phyloP scores from a whole-genome alignment of 306 rosid species.

The Casuarina equisetifolia region DNA sequence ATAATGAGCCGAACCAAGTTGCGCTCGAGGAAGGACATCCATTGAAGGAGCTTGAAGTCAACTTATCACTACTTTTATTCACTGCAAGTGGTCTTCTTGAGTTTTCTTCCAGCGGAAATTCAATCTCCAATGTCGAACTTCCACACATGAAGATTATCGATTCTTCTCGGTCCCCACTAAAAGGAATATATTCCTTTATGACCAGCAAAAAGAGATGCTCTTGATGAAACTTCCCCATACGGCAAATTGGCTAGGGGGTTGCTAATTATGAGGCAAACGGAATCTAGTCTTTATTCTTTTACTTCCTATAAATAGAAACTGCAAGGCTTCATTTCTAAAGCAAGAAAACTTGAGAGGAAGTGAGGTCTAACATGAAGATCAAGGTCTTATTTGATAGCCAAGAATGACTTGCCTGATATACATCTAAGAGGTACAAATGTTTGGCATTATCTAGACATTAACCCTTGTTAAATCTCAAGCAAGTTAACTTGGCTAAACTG shows the following conservation, averaged over 20 bases:
- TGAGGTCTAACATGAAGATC: not conserved
- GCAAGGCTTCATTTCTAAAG: not conserved
- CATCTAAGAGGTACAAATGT: not conserved
- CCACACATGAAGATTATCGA: no score
- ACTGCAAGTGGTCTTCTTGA: no score
- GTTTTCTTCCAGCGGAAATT: no score
- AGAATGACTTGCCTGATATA: constrained; percentile 16
- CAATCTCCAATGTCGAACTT: not conserved
- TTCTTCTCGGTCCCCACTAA: no score
- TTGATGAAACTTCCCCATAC: not conserved
- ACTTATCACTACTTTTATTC: no score
- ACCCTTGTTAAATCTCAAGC: constrained; percentile 11
- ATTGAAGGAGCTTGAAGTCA: no score
- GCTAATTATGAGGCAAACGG: not conserved
- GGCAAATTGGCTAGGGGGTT: no score
- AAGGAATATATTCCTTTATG: not conserved
- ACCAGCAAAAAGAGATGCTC: not conserved
- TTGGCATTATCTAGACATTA: not conserved
- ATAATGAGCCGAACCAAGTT: no score
- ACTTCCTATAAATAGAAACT: no score
- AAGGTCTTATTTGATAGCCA: no score
- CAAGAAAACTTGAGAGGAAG: not conserved
- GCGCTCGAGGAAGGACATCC: no score
- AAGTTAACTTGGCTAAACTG: constrained; percentile 33
- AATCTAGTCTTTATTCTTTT: no score